Percentiles rank a stretch among this genome's conserved stretches.
Conservation (phyloP, 768 basidiomycete species). For the Boletus pseudopeckii region DNA sequence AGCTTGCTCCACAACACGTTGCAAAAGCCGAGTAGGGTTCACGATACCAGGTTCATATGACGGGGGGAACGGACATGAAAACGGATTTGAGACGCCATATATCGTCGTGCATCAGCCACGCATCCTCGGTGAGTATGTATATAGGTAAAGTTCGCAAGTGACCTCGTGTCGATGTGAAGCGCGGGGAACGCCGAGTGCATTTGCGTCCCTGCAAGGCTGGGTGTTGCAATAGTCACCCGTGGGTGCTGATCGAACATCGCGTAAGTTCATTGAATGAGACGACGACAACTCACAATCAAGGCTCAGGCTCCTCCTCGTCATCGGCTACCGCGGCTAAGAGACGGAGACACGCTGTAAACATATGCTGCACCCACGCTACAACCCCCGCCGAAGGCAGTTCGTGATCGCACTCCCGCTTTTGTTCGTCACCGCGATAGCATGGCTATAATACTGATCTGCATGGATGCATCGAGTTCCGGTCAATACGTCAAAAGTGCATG, state of each 20-base stretch:
- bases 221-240: background rate
- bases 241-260: no score
- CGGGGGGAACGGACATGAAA: background rate
- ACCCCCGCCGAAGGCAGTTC: no score
- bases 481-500: background rate
- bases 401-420: background rate
- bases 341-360: no score
- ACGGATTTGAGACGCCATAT: background rate
- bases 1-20: constrained; percentile 5
- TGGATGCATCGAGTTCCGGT: background rate
- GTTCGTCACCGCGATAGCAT: no score
- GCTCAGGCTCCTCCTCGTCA: background rate
- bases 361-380: no score
- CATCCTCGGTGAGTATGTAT: background rate
- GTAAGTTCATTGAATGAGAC: background rate
- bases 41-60: background rate
- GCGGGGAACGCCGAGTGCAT: no score
- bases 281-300: no score
- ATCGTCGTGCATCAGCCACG: background rate
- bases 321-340: background rate
- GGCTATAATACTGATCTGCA: no score
- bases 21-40: background rate
- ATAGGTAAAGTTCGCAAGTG: background rate
- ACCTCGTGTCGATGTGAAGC: background rate
- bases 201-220: background rate